Evolutionary conservation across 2,329 filamentous ascomycete species (phyloP), one percentile per base, ranked within the genome.

Genomic region (Aspergillus ustus): DNA sequence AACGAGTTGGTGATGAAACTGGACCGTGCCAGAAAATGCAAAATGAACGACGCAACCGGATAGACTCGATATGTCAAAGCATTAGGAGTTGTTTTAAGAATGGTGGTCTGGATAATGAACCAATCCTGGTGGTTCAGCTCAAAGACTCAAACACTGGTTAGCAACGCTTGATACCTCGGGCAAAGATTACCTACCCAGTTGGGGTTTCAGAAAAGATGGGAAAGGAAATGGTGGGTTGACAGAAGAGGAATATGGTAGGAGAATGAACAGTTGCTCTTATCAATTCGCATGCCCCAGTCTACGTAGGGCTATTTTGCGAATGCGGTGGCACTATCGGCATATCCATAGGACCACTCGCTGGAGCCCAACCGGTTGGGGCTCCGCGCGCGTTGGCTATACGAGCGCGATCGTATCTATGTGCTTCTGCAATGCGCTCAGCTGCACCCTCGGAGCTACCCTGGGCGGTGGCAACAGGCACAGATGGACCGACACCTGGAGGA

Each of bases 311-410:
- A 67, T 53, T 57, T 25, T 62, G 60, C 4, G 64, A 51, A 61
- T 67, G 66, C 44, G 64, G 28, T 43, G 70, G 65, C 22, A 70
- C 67, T 49, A 76, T 69, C 45, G 73, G 65, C 52, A 74, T 71
- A 6, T 72, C 71, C 48, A 76, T 51, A 4, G 63, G 64, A 31
- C 67, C 69, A 40, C 64, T 49, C 28, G 67, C 63, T 45, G 60
- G 50, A 28, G 48, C 51, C 73, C 73, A 76, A 20, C 68, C 59
- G 34, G 69, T 67, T 25, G 73, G 71, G 46, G 73, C 70, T n/a
- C 63, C 67, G 52, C 69, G 68, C 28, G 68, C 61, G 43, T 68
- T 70, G 9, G 70, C 60, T 22, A 66, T 59, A 29, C 70, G 66
- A 29, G 69, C 66, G 40, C 55, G 56, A 31, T 66, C 63, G 60